Percentiles rank a stretch among this genome's conserved stretches.
These are phyloP conservation scores for Medicago arabica DNA, from an alignment of 306 rosid genomes.

Conservation along the genomic window DNA sequence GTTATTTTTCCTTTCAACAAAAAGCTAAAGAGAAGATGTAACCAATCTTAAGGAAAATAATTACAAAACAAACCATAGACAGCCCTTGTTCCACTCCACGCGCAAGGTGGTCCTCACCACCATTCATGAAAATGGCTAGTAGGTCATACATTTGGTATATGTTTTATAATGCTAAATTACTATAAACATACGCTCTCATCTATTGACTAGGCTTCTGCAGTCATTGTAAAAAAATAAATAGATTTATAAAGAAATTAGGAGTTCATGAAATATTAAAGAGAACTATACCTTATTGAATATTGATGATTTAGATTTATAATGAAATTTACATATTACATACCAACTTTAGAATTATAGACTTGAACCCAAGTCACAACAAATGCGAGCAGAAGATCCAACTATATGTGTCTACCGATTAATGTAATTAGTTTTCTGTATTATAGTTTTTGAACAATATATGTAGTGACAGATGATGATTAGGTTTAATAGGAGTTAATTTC, in stretches of 20 bases:
- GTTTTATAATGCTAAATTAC: constrained; percentile 8
- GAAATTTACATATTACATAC: no score
- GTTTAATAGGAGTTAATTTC: neutral
- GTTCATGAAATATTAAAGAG: neutral
- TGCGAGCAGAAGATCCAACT: no score
- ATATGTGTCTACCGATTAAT: no score
- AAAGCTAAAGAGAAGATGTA: constrained; percentile 18
- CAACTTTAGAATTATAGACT: no score
- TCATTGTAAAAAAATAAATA: no score
- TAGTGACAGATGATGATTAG: no score
- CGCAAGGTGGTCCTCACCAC: constrained; percentile 52
- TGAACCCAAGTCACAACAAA: no score
- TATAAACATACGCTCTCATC: constrained; percentile 49
- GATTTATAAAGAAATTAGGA: no score
- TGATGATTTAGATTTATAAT: no score
- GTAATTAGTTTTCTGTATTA: no score
- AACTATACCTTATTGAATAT: no score
- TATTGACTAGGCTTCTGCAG: neutral
- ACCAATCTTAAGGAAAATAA: constrained; percentile 14
- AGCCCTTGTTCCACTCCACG: constrained; percentile 38
- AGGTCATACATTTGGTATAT: constrained; percentile 39
- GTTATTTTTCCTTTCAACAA: neutral
- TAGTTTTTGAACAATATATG: no score
- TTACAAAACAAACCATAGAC: constrained; percentile 8
- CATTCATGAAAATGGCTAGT: constrained; percentile 33